A percentile compares a stretch with the other conserved stretches of the same genome.
These are phyloP conservation scores for Medicago lupulina DNA, from an alignment of 306 rosid species.

Conservation along the genomic window DNA sequence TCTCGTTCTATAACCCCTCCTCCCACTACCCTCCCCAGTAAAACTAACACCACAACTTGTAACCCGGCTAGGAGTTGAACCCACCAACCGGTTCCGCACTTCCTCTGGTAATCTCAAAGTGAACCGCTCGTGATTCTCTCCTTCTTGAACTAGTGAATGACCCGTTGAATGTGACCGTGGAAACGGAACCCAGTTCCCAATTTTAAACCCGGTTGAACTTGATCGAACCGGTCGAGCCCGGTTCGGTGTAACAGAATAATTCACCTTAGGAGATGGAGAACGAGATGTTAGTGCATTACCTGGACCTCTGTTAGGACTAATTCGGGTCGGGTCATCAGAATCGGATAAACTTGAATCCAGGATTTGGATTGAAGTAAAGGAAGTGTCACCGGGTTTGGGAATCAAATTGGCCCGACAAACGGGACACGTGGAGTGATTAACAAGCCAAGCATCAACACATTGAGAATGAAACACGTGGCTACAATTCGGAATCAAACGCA, in stretches of 20 bases:
- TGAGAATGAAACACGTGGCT: constrained; percentile 83
- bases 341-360: constrained; percentile 30
- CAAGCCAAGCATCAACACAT: constrained; percentile 85
- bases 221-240: constrained; percentile 46
- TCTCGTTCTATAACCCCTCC: constrained; percentile 58
- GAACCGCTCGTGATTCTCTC: constrained; percentile 63
- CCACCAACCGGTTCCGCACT: constrained; percentile 65
- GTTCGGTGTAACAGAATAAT: constrained; percentile 7
- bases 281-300: background rate
- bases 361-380: background rate
- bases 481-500: constrained; percentile 90
- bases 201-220: constrained; percentile 54
- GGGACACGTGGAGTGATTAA: constrained; percentile 79
- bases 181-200: constrained; percentile 46
- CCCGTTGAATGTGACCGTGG: constrained; percentile 72
- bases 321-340: background rate
- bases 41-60: constrained; percentile 54
- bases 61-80: constrained; percentile 49
- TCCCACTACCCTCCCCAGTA: constrained; percentile 59
- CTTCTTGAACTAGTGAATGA: constrained; percentile 54
- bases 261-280: constrained; percentile 31
- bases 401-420: constrained; percentile 78
- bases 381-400: constrained; percentile 56
- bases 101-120: constrained; percentile 79
- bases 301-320: background rate